A percentile compares a stretch with the other conserved stretches of the same genome.
Conservation (phyloP, 331 rosid species). For the Arachis monticola region DNA sequence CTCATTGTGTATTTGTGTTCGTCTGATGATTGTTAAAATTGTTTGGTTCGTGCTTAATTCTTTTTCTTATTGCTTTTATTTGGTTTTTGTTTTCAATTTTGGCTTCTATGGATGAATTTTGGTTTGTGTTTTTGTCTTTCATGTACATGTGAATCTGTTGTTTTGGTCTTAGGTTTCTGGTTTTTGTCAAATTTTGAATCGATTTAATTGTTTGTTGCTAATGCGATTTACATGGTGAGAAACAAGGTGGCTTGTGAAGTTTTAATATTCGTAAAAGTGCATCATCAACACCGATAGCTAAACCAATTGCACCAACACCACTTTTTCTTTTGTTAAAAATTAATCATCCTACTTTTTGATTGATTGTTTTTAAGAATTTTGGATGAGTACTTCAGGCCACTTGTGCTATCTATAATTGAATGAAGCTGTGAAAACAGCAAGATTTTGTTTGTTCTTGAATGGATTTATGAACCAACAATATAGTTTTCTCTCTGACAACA, state of each 20-base stretch:
- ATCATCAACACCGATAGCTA: constrained; percentile 17
- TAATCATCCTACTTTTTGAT: not conserved
- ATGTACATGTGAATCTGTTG: not conserved
- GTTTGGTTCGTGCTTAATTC: constrained; percentile 22
- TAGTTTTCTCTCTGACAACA: not conserved
- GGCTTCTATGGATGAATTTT: not conserved
- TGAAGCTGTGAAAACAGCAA: constrained; percentile 11
- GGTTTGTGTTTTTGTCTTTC: not conserved
- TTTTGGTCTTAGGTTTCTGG: constrained; percentile 25
- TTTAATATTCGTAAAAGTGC: constrained; percentile 13
- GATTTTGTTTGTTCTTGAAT: constrained; percentile 33
- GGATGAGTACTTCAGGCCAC: constrained; percentile 14
- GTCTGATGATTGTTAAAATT: not conserved
- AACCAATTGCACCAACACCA: not conserved
- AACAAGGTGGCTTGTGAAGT: constrained; percentile 25
- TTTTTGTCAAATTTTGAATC: constrained; percentile 21
- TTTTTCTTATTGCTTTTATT: constrained; percentile 4
- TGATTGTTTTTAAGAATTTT: constrained; percentile 19
- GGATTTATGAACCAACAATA: constrained; percentile 24
- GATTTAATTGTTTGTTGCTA: constrained; percentile 22
- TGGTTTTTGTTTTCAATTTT: not conserved
- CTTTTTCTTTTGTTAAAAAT: no score
- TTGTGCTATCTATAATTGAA: constrained; percentile 18
- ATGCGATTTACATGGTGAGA: constrained; percentile 21
- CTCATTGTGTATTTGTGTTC: constrained; percentile 38